These are phyloP conservation scores for Cicer pinnatifidum DNA, from an alignment of 306 rosid species.

Conservation along the genomic window DNA sequence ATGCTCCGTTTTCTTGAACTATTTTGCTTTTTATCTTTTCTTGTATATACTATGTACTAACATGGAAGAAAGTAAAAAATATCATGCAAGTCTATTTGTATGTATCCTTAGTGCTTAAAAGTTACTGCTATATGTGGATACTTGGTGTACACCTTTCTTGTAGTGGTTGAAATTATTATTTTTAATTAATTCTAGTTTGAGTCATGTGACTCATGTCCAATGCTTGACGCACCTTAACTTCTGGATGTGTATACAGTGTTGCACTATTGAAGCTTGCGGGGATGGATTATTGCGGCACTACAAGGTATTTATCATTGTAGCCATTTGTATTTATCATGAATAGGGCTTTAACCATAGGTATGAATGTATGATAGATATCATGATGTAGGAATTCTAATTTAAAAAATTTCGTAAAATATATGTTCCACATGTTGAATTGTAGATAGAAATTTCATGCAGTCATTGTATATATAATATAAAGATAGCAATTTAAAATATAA, in stretches of 20 bases:
- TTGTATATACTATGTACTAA: background rate
- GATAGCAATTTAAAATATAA: no score
- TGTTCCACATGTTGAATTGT: background rate
- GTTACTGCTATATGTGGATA: constrained; percentile 26
- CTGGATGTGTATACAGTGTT: constrained; percentile 66
- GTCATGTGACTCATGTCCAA: constrained; percentile 4
- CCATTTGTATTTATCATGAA: background rate
- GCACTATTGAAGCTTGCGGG: constrained; percentile 84
- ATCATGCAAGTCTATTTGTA: background rate
- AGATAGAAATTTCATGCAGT: no score
- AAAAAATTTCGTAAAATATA: background rate
- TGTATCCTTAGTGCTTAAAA: background rate
- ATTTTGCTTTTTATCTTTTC: background rate
- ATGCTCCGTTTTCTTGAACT: background rate
- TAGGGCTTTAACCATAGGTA: constrained; percentile 2
- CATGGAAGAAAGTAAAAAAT: background rate
- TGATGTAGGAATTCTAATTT: background rate
- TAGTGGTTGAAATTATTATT: background rate
- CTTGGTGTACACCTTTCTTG: constrained; percentile 10
- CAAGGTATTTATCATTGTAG: constrained; percentile 63
- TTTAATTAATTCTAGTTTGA: constrained; percentile 13
- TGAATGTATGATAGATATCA: background rate
- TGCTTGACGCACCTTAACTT: constrained; percentile 42
- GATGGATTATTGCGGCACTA: constrained; percentile 94
- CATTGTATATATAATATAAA: no score